A percentile compares a stretch with the other conserved stretches of the same genome.
Evolutionary conservation across 805 yeast species (phyloP).

Genomic region (Candida vartiovaarae): DNA sequence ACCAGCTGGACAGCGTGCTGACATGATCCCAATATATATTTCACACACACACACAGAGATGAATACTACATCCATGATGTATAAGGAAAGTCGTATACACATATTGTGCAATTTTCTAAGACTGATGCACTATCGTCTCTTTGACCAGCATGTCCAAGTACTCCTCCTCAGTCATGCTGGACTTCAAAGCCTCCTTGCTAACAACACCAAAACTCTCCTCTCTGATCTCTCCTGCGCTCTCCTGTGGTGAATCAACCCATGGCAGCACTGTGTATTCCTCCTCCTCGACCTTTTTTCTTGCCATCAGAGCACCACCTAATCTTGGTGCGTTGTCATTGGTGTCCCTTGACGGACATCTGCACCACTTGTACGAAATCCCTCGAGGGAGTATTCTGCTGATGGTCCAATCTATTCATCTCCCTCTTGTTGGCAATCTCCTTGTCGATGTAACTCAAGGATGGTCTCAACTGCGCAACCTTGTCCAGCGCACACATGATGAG

Average conservation of each 20-base stretch:
- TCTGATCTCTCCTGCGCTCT: slow-evolving; percentile 22
- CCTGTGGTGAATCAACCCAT: slow-evolving; percentile 39
- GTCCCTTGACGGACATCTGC: slow-evolving; percentile 69
- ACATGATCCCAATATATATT: slow-evolving; percentile 16
- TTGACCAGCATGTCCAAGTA: slow-evolving; percentile 26
- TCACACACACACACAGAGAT: too few species aligned
- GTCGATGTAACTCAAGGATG: slow-evolving; percentile 76
- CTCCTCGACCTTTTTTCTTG: slow-evolving; percentile 57
- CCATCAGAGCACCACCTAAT: slow-evolving; percentile 61
- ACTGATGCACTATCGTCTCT: slow-evolving; percentile 16
- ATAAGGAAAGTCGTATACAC: too few species aligned
- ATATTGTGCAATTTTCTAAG: not conserved
- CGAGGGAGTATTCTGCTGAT: slow-evolving; percentile 25
- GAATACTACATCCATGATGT: too few species aligned
- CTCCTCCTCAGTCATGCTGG: slow-evolving; percentile 24
- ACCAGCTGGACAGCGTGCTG: slow-evolving; percentile 42
- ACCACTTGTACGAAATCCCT: slow-evolving; percentile 50
- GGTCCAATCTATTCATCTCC: slow-evolving; percentile 33
- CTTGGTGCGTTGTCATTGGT: slow-evolving; percentile 51
- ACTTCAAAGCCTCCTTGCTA: slow-evolving; percentile 16
- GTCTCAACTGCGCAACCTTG: slow-evolving; percentile 70
- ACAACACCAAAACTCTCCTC: slow-evolving; percentile 21
- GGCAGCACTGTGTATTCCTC: slow-evolving; percentile 39
- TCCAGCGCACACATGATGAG: slow-evolving; percentile 60
- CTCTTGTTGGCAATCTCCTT: slow-evolving; percentile 40